These are phyloP conservation scores for Hypoxylon sp. DNA, from an alignment of 2,329 filamentous ascomycete species.

Conservation along the genomic window DNA sequence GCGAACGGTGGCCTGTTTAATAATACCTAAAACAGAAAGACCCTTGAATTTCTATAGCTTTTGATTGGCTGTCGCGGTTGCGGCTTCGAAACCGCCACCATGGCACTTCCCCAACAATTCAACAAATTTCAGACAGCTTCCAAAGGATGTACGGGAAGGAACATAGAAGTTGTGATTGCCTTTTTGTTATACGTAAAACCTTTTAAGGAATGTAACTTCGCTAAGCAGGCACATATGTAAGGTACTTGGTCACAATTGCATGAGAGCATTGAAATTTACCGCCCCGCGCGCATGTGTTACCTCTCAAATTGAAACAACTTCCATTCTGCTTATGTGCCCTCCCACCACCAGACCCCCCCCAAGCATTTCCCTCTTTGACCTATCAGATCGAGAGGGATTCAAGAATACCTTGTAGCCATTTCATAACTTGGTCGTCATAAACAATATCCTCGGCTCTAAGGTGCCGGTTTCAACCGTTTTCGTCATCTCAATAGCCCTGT, in stretches of 20 bases:
- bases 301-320: slow-evolving; percentile 27
- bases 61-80: slow-evolving; percentile 48
- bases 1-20: slow-evolving; percentile 33
- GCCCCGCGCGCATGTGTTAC: slow-evolving; percentile 23
- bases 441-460: slow-evolving; percentile 13
- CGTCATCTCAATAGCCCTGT: slow-evolving; percentile 13
- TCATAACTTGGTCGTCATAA: slow-evolving; percentile 32
- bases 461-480: slow-evolving; percentile 29
- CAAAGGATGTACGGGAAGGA: slow-evolving; percentile 34
- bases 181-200: slow-evolving; percentile 7
- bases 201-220: slow-evolving; percentile 12
- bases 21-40: slow-evolving; percentile 47
- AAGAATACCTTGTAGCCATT: slow-evolving; percentile 7
- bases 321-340: background rate
- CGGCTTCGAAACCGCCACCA: slow-evolving; percentile 45
- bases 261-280: slow-evolving; percentile 7
- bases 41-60: slow-evolving; percentile 21
- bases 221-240: slow-evolving; percentile 22
- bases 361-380: slow-evolving; percentile 23
- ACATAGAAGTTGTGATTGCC: background rate
- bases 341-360: slow-evolving; percentile 22
- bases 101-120: slow-evolving; percentile 55
- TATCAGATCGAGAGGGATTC: slow-evolving; percentile 31
- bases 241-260: slow-evolving; percentile 21
- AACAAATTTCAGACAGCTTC: slow-evolving; percentile 54